Evolutionary conservation across 768 basidiomycete species (phyloP).

Genomic region (Daedaleopsis nitida): DNA sequence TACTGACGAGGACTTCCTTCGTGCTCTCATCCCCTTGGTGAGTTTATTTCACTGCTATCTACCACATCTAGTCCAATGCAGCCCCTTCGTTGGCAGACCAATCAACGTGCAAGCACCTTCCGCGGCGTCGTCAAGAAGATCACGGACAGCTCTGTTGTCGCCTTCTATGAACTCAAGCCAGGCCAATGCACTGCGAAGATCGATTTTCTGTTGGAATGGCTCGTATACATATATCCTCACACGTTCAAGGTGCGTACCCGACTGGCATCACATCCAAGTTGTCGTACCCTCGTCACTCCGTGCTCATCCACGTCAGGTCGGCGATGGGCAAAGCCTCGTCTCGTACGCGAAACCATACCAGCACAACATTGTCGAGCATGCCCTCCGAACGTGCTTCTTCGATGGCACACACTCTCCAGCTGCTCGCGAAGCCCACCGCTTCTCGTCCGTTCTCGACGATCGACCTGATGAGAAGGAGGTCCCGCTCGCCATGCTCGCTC

Average conservation of each 20-base stretch:
- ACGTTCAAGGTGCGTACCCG: neutral
- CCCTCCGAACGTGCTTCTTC: conserved; percentile 2
- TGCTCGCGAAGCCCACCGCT: neutral
- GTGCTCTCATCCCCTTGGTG: too few relatives aligned
- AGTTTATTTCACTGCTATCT: too few relatives aligned
- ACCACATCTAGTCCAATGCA: too few relatives aligned
- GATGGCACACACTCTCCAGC: neutral
- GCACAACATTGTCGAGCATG: neutral
- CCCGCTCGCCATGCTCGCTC: conserved; percentile 4
- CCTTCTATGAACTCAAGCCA: neutral
- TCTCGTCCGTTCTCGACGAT: neutral
- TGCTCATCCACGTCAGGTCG: too few relatives aligned
- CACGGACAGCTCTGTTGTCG: neutral
- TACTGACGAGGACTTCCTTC: too few relatives aligned
- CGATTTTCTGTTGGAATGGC: neutral
- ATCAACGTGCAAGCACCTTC: conserved; percentile 13
- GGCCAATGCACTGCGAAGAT: neutral
- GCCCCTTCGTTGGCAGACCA: neutral
- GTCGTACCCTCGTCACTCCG: too few relatives aligned
- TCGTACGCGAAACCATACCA: conserved; percentile 4
- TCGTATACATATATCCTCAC: conserved; percentile 7
- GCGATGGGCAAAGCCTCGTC: neutral
- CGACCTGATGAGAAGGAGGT: conserved; percentile 11
- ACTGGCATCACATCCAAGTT: too few relatives aligned
- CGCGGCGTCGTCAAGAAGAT: conserved; percentile 8